Conservation (phyloP, 208 protist species). For the Leishmania braziliensis region DNA sequence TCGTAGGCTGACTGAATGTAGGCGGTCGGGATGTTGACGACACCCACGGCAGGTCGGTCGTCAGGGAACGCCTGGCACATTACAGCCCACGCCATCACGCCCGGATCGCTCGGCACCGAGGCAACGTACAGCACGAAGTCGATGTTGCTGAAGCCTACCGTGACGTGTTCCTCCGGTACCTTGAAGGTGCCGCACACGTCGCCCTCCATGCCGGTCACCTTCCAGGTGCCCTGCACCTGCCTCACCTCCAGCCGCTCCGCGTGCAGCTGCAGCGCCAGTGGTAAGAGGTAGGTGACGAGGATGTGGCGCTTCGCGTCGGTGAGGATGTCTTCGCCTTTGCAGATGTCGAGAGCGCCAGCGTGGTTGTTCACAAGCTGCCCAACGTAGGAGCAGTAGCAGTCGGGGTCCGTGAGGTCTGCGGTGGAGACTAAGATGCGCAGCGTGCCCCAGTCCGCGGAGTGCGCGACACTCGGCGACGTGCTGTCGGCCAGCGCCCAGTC, state of each 20-base stretch:
- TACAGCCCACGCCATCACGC: constrained; percentile 43
- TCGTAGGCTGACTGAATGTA: constrained; percentile 6
- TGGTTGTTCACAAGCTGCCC: constrained; percentile 25
- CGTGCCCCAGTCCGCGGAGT: constrained; percentile 12
- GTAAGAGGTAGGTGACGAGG: no score
- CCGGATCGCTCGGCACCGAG: constrained; percentile 24
- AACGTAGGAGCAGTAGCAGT: constrained; percentile 41
- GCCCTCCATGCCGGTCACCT: constrained; percentile 9
- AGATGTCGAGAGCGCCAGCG: constrained; percentile 3
- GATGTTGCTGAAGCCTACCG: constrained; percentile 33
- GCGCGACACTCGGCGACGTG: no score
- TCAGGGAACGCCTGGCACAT: no score
- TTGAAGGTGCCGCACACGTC: no score
- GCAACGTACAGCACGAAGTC: constrained; percentile 79
- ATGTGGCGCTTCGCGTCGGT: no score
- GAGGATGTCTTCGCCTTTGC: no score
- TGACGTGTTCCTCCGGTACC: constrained; percentile 32
- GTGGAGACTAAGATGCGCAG: constrained; percentile 47
- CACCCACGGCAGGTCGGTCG: constrained; percentile 42
- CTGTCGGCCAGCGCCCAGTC: no score
- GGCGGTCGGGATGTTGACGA: constrained; percentile 44
- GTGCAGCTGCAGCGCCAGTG: no score
- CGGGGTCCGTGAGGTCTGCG: constrained; percentile 33
- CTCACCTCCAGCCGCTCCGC: constrained; percentile 39
- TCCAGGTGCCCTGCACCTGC: constrained; percentile 11